phyloP scores from a whole-genome alignment of 352 stramenopile genomes.

The Globisporangium okanoganense region DNA sequence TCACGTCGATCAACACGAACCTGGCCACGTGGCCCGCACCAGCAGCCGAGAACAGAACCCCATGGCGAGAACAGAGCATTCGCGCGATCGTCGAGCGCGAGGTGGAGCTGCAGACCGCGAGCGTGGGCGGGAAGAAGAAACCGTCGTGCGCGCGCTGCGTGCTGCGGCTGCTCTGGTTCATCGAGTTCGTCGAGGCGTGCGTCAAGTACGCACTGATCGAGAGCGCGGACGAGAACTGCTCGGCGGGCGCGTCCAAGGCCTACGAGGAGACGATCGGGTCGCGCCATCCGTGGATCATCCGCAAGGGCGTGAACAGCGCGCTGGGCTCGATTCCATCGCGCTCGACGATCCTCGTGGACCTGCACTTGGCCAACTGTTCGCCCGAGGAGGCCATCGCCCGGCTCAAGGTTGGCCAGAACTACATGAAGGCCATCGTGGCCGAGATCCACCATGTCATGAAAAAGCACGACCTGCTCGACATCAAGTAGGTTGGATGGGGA shows the following conservation, averaged over 20 bases:
- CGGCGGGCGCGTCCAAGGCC: constrained; percentile 57
- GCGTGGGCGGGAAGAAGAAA: constrained; percentile 79
- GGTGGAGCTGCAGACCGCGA: constrained; percentile 52
- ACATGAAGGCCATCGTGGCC: constrained; percentile 44
- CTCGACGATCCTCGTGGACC: constrained; percentile 44
- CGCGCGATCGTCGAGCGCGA: constrained; percentile 57
- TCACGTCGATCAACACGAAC: constrained; percentile 66
- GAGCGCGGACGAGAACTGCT: constrained; percentile 61
- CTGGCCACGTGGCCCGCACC: constrained; percentile 37
- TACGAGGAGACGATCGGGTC: constrained; percentile 82
- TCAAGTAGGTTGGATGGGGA: constrained; percentile 44
- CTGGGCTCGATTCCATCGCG: constrained; percentile 59
- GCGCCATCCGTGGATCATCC: constrained; percentile 81
- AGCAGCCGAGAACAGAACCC: constrained; percentile 14
- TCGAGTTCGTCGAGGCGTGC: constrained; percentile 81
- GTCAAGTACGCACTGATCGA: constrained; percentile 66
- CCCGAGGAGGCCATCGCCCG: constrained; percentile 32
- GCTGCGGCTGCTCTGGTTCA: constrained; percentile 74
- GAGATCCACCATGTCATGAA: constrained; percentile 53
- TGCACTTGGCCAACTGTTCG: constrained; percentile 31
- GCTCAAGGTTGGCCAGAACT: constrained; percentile 39
- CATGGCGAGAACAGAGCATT: constrained; percentile 57
- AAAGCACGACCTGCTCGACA: constrained; percentile 61
- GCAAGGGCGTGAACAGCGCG: constrained; percentile 78
- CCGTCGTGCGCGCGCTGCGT: constrained; percentile 70